Conservation (phyloP, 345 rosid species). For the Lagerstroemia speciosa region DNA sequence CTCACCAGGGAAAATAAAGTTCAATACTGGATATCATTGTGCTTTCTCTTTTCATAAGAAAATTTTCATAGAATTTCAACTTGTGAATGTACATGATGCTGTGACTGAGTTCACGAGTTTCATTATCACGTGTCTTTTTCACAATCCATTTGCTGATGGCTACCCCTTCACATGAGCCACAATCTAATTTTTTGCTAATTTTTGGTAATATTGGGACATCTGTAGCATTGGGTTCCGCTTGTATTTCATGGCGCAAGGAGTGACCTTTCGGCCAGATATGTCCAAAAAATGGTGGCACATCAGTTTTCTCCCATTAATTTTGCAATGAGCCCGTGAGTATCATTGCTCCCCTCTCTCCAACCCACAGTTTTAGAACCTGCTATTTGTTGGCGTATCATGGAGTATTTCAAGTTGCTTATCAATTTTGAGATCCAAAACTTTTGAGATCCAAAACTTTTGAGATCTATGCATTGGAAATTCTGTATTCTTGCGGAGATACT, state of each 20-base stretch:
- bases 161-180: neutral
- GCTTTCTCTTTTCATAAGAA: neutral
- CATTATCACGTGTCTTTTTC: neutral
- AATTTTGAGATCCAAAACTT: neutral
- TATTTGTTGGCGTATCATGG: neutral
- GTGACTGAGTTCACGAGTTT: neutral
- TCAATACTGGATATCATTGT: neutral
- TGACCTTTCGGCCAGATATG: slow-evolving; percentile 49
- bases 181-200: neutral
- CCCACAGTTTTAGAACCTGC: neutral
- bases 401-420: neutral
- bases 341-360: slow-evolving; percentile 8
- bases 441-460: neutral
- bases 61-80: neutral
- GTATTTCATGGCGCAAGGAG: slow-evolving; percentile 68
- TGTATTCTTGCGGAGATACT: neutral
- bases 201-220: slow-evolving; percentile 4
- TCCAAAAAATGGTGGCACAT: slow-evolving; percentile 46
- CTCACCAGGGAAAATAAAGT: neutral
- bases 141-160: neutral
- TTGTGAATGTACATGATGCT: neutral
- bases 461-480: neutral
- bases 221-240: slow-evolving; percentile 63
- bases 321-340: slow-evolving; percentile 58
- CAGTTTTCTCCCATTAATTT: slow-evolving; percentile 49